phyloP scores from a whole-genome alignment of 768 basidiomycete species.

The Pseudohyphozyma bogoriensis region DNA sequence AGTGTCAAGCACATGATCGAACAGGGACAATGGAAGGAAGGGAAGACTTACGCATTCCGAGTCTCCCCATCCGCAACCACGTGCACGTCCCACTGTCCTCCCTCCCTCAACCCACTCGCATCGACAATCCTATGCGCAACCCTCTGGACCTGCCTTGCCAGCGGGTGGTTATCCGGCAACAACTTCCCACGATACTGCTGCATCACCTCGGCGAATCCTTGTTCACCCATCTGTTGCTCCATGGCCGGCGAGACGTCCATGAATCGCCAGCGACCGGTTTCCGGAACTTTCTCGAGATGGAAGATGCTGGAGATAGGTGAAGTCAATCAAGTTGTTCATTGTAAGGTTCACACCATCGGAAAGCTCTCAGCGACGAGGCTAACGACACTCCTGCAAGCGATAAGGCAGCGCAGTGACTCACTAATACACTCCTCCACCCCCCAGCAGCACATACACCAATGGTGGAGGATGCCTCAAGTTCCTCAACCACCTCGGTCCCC shows the following conservation, averaged over 20 bases:
- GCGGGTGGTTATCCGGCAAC: conserved; percentile 57
- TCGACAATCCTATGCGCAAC: conserved; percentile 61
- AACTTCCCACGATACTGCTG: conserved; percentile 48
- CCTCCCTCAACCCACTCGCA: conserved; percentile 58
- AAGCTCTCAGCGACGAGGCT: too few species aligned
- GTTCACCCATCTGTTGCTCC: conserved; percentile 49
- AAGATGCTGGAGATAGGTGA: too few species aligned
- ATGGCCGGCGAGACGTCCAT: conserved; percentile 59
- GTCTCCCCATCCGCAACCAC: conserved; percentile 19
- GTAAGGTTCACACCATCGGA: too few species aligned
- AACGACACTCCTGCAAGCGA: too few species aligned
- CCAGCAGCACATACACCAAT: too few species aligned
- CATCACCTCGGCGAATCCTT: conserved; percentile 43
- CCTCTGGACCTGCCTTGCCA: conserved; percentile 56
- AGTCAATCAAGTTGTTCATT: too few species aligned
- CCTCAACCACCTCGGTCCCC: too few species aligned
- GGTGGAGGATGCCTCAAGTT: too few species aligned
- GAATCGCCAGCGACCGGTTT: conserved; percentile 57
- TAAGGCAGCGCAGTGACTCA: too few species aligned
- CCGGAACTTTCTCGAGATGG: conserved; percentile 65
- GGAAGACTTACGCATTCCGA: conserved; percentile 13
- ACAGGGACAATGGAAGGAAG: background rate
- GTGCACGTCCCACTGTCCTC: conserved; percentile 13
- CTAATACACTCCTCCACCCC: too few species aligned
- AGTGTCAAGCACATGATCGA: conserved; percentile 39